Conservation (phyloP, 129 eudicot species). For the Gnaphalium uliginosum region DNA sequence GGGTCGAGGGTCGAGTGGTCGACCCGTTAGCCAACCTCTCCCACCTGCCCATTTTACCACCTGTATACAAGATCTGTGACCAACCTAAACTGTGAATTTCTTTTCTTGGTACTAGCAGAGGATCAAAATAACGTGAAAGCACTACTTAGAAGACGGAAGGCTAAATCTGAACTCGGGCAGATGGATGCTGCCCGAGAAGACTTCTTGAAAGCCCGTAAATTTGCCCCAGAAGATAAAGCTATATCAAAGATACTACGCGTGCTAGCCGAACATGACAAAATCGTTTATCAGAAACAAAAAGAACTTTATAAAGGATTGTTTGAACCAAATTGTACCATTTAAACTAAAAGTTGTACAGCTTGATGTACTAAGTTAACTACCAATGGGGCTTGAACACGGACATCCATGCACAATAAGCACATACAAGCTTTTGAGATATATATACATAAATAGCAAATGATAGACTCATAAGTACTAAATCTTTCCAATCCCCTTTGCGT, state of each 20-base stretch:
- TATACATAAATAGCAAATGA: slow-evolving; percentile 96
- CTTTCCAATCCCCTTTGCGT: slow-evolving; percentile 94
- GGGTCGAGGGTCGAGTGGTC: too few relatives aligned
- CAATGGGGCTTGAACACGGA: slow-evolving; percentile 50
- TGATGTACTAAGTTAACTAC: slow-evolving; percentile 10
- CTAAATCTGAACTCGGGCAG: slow-evolving; percentile 93
- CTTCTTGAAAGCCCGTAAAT: slow-evolving; percentile 76
- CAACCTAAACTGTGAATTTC: not conserved
- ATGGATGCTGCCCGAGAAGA: slow-evolving; percentile 93
- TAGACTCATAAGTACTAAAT: slow-evolving; percentile 83
- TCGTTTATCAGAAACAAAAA: slow-evolving; percentile 85
- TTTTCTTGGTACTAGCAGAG: slow-evolving; percentile 69
- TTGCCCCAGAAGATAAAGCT: slow-evolving; percentile 83
- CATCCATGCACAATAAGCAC: slow-evolving; percentile 93
- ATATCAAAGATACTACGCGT: slow-evolving; percentile 62
- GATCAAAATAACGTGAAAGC: slow-evolving; percentile 93
- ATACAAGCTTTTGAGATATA: slow-evolving; percentile 91
- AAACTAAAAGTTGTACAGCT: not conserved
- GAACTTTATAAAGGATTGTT: slow-evolving; percentile 92
- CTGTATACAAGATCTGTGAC: not conserved
- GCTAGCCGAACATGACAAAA: slow-evolving; percentile 90
- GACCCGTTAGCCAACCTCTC: not conserved
- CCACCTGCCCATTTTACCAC: not conserved
- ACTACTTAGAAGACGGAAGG: slow-evolving; percentile 85
- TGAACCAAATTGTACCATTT: slow-evolving; percentile 44